Base-by-base conservation (phyloP, 192 early-diverging fungal genomes). In the Backusella macrospora region DNA sequence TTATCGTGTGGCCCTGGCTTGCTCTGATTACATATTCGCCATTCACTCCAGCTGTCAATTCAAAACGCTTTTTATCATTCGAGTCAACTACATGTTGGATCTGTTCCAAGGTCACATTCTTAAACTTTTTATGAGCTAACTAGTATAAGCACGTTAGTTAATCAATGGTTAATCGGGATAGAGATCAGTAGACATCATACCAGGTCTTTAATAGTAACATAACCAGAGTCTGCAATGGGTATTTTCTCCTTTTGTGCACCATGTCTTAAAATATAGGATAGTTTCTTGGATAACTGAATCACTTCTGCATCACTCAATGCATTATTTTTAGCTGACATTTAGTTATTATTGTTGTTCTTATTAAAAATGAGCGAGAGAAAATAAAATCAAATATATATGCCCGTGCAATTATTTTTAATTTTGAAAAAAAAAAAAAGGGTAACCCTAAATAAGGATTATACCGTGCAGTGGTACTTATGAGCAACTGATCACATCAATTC, bases 211-310 rank as follows among this genome's bases (percentile, higher is more conserved):
- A 98, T 18, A 10, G 75, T 67, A 26, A 95, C 86, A 78, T 87
- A 95, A 34, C 96, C 96, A 78, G 96, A 93, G 3, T 81, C 63
- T 10, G 89, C 81, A 38, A 98, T 90, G 6, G 77, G 68, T 40
- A 98, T 72, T 4, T 92, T 91, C 37, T 94, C 92, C 67, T 94
- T 88, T 26, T 74, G 83, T 8, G 96, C 95, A 26, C 90, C 91
- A 72, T 98, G 96, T 34, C 96, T 90, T 34, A 98, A 87, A 6
- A 97, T 47, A 83, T 93, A 94, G 0, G 94, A 91, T 12, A 98
- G 78, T 4, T 86, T 73, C 77, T 97, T 97, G 40, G 93, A 95
- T 14, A 92, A 71, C 67, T 77, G 81, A 29, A 88, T 81, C 34
- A 9, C 13, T 13, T 62, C 26, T 62, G 23, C 9, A 62, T 21